Evolutionary conservation across 495 filamentous ascomycete species (phyloP).

Genomic region (Aspergillus nanangensis): DNA sequence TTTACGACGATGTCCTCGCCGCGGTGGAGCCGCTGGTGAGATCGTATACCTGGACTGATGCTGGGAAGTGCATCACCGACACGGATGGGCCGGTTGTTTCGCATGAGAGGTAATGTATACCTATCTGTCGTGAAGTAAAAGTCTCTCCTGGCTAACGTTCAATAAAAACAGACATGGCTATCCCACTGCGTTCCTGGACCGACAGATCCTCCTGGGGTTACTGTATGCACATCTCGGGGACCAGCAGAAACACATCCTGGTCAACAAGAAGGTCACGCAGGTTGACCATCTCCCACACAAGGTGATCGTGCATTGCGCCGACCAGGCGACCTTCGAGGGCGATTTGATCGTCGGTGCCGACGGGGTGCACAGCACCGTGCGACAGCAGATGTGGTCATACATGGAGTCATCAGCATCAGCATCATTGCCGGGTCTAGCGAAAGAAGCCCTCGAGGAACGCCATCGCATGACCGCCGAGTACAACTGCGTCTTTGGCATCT

Average conservation of each 20-base stretch:
- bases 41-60: background rate
- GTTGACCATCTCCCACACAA: background rate
- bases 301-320: constrained; percentile 4
- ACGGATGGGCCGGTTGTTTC: background rate
- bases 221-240: constrained; percentile 8
- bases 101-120: background rate
- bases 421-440: background rate
- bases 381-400: constrained; percentile 17
- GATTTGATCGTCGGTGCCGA: constrained; percentile 42
- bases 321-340: constrained; percentile 30
- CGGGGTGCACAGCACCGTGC: constrained; percentile 40
- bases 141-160: background rate
- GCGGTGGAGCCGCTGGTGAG: background rate
- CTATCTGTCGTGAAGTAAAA: too few species aligned
- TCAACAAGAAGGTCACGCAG: constrained; percentile 12
- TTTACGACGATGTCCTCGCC: background rate
- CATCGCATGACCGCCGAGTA: background rate
- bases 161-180: constrained; percentile 22
- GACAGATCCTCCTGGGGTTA: constrained; percentile 21
- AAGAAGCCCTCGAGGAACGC: background rate
- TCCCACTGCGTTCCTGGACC: constrained; percentile 22
- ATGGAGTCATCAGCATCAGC: constrained; percentile 6
- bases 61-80: background rate
- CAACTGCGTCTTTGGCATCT: constrained; percentile 4
- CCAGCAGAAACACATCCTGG: constrained; percentile 3